These are phyloP conservation scores for Xerocomellus chrysenteron DNA, from an alignment of 768 basidiomycete genomes.

Conservation along the genomic window DNA sequence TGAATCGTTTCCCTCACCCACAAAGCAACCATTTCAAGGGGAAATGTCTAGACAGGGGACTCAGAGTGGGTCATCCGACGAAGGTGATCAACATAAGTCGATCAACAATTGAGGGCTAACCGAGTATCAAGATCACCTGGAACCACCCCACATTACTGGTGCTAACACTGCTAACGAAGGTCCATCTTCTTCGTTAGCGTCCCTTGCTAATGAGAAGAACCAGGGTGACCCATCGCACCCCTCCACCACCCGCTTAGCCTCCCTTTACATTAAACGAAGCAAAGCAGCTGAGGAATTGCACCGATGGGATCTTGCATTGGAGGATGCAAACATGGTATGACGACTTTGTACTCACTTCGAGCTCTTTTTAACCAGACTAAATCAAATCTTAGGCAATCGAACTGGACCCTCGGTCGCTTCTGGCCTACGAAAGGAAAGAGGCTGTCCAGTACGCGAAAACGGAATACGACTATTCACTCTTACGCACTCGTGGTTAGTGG, in stretches of 20 bases:
- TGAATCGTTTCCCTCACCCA: too few relatives aligned
- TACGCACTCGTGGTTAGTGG: background rate
- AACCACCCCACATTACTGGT: too few relatives aligned
- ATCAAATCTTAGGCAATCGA: background rate
- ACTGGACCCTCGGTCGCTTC: background rate
- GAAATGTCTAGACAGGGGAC: too few relatives aligned
- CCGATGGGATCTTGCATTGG: background rate
- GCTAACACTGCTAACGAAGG: too few relatives aligned
- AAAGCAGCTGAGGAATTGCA: background rate
- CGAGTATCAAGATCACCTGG: too few relatives aligned
- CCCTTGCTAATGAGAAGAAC: background rate
- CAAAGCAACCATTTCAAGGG: background rate
- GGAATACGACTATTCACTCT: background rate
- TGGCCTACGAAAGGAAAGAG: background rate
- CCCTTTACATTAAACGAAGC: background rate
- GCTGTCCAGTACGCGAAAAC: background rate
- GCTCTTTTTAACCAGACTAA: background rate
- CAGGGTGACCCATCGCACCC: background rate
- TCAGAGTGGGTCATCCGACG: too few relatives aligned
- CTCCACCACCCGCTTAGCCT: background rate
- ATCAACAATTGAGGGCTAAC: too few relatives aligned
- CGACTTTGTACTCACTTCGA: background rate
- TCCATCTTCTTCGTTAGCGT: background rate
- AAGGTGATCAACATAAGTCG: background rate
- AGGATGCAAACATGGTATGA: background rate